Base-by-base conservation (phyloP, 805 yeast genomes). In the Candida nemodendra region DNA sequence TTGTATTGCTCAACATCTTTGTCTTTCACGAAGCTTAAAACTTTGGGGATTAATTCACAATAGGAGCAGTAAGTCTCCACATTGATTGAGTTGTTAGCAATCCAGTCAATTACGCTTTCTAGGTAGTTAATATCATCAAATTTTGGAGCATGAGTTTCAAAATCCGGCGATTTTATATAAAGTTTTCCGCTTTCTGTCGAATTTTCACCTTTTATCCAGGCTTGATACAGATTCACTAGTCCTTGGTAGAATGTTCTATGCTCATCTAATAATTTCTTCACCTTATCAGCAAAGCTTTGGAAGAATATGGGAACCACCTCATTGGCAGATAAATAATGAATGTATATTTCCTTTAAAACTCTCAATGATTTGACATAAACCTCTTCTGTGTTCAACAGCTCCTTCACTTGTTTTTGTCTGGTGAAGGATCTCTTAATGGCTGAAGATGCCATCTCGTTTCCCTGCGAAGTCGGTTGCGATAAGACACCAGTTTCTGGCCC, bases 311-410 rank as follows among this genome's bases (percentile, higher is more conserved):
- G 72, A 1, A 64, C 52, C 11, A 62, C 61, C 23, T 54, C 51
- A 24, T 58, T 59, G 7, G 50, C 50, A 17, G 66, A 52, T 9
- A 71, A 49, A 2, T 72, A 64, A 7, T 64, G 66, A 4, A 74
- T 48, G 42, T 75, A 78, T 25, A 61, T 65, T n/a, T 62, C 65
- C 5, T 63, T 57, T 14, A 78, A 54, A 43, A 72, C 54, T 26
- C 60, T 62, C 32, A 78, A 51, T 1, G 74, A 69, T 30, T 61
- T 59, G n/a, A 76, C 53, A 48, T 74, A 78, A 1, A 57, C 59
- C 18, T 61, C 64, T 47, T 78, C 84, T 9, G 76, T 75, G 11
- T 64, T 65, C 0, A 71, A 37, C 4, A 78, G 51, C 50, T 78
- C 84, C 38, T 72, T 57, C 18, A 61, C 47, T 37, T 55, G 62